Evolutionary conservation across 176 grass and related monocot species (phyloP).

Genomic region (Oryza nivara): DNA sequence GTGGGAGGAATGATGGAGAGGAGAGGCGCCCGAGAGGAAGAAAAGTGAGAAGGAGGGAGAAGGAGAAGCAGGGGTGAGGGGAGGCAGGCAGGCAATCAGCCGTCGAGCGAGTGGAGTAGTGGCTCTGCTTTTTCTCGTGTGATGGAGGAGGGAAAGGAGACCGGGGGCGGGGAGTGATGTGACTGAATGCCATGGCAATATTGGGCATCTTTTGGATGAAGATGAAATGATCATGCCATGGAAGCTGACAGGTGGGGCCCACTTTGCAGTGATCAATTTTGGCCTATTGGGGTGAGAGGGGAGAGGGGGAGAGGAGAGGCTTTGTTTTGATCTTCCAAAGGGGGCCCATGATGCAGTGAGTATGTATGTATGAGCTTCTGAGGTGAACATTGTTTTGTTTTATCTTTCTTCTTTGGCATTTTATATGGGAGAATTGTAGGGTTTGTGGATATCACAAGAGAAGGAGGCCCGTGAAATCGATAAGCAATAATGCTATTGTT

Average conservation of each 20-base stretch:
- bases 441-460: too few species aligned
- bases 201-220: conserved; percentile 43
- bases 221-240: conserved; percentile 33
- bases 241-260: conserved; percentile 43
- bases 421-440: not conserved
- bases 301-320: not conserved
- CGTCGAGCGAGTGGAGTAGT: not conserved
- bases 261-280: not conserved
- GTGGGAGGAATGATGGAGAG: conserved; percentile 38
- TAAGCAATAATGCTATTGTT: too few species aligned
- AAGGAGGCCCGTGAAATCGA: too few species aligned
- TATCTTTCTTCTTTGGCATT: not conserved
- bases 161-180: not conserved
- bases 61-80: not conserved
- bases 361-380: not conserved
- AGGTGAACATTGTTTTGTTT: not conserved
- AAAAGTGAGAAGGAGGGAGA: conserved; percentile 15
- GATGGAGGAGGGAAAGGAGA: conserved; percentile 15
- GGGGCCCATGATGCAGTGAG: not conserved
- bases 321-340: not conserved
- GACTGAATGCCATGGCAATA: conserved; percentile 18
- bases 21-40: conserved; percentile 35
- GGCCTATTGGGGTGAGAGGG: not conserved
- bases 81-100: not conserved
- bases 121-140: conserved; percentile 56